These are phyloP conservation scores for Termitomyces sp. DNA, from an alignment of 768 basidiomycete genomes.

Conservation along the genomic window DNA sequence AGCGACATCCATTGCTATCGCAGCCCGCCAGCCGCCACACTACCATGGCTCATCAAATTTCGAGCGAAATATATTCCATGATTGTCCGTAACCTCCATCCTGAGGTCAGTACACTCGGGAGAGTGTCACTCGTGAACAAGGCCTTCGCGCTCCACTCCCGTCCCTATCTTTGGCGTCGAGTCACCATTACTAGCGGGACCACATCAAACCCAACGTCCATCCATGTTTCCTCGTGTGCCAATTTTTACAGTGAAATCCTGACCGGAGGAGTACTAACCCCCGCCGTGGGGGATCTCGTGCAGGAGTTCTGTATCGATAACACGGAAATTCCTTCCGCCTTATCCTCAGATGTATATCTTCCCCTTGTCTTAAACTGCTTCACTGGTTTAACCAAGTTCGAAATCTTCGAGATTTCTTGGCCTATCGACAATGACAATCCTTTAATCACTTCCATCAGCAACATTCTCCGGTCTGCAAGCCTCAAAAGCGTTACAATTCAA, in stretches of 20 bases:
- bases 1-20: background rate
- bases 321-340: background rate
- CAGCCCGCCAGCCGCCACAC: background rate
- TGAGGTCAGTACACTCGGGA: background rate
- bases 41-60: background rate
- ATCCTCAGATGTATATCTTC: background rate
- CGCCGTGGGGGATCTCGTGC: background rate
- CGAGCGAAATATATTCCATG: background rate
- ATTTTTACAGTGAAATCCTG: background rate
- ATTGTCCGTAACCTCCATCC: constrained; percentile 2
- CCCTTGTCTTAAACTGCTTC: background rate
- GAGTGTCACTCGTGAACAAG: background rate
- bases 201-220: background rate
- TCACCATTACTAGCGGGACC: background rate
- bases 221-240: background rate
- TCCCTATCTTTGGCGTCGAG: background rate
- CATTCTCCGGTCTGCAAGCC: background rate
- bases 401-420: background rate
- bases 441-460: background rate
- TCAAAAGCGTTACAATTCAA: background rate
- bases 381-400: background rate
- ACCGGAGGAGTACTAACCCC: background rate
- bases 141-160: background rate
- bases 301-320: constrained; percentile 1
- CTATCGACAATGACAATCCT: background rate